phyloP scores from a whole-genome alignment of 2,329 filamentous ascomycete species.

The Alternaria triticina region DNA sequence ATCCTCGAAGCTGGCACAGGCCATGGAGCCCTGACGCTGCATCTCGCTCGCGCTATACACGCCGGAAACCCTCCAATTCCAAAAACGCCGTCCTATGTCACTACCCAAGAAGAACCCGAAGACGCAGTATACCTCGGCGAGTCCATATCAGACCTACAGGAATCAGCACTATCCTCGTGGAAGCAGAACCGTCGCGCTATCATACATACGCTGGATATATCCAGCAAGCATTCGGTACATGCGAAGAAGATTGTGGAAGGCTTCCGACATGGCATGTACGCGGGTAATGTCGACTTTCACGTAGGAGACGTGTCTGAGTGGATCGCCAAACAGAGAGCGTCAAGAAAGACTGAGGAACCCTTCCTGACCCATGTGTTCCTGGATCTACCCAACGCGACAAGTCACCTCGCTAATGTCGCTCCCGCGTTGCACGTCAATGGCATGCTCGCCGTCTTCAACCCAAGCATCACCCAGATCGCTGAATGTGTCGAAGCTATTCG shows the following conservation, averaged over 20 bases:
- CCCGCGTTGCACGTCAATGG: constrained; percentile 69
- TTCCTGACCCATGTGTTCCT: constrained; percentile 76
- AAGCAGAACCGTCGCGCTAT: constrained; percentile 65
- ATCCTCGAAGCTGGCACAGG: constrained; percentile 86
- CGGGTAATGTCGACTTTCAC: constrained; percentile 75
- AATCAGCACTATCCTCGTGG: constrained; percentile 44
- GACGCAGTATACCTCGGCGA: constrained; percentile 43
- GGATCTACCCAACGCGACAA: constrained; percentile 71
- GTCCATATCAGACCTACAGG: constrained; percentile 39
- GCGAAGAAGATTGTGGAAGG: constrained; percentile 69
- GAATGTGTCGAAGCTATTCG: constrained; percentile 65
- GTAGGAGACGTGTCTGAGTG: constrained; percentile 70
- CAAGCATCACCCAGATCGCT: constrained; percentile 78
- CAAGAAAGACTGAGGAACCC: constrained; percentile 50
- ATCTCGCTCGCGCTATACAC: constrained; percentile 77
- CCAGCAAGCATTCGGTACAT: constrained; percentile 65
- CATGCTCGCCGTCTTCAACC: constrained; percentile 73
- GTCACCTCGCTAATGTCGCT: constrained; percentile 58
- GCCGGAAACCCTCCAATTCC: constrained; percentile 69
- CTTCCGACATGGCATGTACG: constrained; percentile 75
- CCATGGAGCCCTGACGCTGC: constrained; percentile 79
- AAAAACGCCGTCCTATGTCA: constrained; percentile 19
- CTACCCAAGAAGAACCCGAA: constrained; percentile 27
- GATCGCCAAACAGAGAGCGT: constrained; percentile 58
- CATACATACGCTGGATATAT: constrained; percentile 76